phyloP scores from a whole-genome alignment of 257 asterid species.

The Plectranthus barbatus region DNA sequence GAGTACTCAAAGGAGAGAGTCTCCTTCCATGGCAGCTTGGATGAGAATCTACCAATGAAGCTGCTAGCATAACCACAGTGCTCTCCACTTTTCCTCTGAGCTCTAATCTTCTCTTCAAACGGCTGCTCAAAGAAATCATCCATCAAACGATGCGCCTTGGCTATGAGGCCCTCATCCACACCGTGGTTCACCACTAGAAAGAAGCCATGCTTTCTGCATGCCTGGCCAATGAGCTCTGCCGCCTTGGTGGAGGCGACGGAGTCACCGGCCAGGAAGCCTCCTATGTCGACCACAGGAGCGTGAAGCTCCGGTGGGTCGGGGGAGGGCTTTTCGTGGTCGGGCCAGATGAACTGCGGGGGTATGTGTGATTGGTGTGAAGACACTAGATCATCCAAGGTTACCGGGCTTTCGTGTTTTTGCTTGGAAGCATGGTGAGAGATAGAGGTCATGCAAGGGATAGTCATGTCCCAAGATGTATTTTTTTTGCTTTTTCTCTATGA shows the following conservation, averaged over 20 bases:
- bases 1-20: constrained; percentile 59
- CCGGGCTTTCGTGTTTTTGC: background rate
- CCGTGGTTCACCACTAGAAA: constrained; percentile 57
- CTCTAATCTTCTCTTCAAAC: constrained; percentile 42
- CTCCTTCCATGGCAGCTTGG: constrained; percentile 89
- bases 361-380: constrained; percentile 30
- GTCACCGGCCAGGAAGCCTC: constrained; percentile 49
- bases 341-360: constrained; percentile 66
- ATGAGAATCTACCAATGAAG: constrained; percentile 67
- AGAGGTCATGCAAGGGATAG: constrained; percentile 36
- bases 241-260: constrained; percentile 29
- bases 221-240: constrained; percentile 37
- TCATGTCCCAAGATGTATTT: constrained; percentile 30
- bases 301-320: constrained; percentile 31
- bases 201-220: constrained; percentile 53
- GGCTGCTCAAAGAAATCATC: constrained; percentile 54
- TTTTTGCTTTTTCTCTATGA: background rate
- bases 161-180: constrained; percentile 30
- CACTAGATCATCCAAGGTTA: constrained; percentile 35
- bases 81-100: constrained; percentile 58
- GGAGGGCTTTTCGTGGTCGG: constrained; percentile 57
- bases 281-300: constrained; percentile 45
- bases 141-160: constrained; percentile 52
- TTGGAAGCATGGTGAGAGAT: constrained; percentile 13
- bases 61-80: constrained; percentile 83